Percentiles rank a stretch among this genome's conserved stretches.
phyloP scores from a whole-genome alignment of 2,329 filamentous ascomycete species.

The Ascochyta koolunga region DNA sequence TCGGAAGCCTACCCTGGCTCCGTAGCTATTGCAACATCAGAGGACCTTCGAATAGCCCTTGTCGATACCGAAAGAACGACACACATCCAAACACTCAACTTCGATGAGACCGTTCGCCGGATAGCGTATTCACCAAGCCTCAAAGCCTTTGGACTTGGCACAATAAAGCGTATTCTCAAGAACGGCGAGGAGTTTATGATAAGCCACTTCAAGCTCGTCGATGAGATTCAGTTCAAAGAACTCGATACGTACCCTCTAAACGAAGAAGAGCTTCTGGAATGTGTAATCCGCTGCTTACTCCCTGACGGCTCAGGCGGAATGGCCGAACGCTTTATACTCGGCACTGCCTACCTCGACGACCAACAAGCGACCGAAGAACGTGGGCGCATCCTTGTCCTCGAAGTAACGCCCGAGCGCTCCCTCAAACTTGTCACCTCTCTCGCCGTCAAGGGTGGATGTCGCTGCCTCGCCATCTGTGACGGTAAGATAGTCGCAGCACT shows the following conservation, averaged over 20 bases:
- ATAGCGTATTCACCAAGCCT: slow-evolving; percentile 83
- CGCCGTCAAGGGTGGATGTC: slow-evolving; percentile 78
- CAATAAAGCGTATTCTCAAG: slow-evolving; percentile 75
- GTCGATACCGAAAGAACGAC: slow-evolving; percentile 87
- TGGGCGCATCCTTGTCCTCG: slow-evolving; percentile 84
- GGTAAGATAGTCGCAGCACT: slow-evolving; percentile 83
- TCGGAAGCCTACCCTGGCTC: slow-evolving; percentile 79
- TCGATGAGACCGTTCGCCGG: slow-evolving; percentile 83
- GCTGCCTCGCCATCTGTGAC: slow-evolving; percentile 73
- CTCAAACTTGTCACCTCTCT: slow-evolving; percentile 74
- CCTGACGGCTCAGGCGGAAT: slow-evolving; percentile 61
- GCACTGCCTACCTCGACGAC: slow-evolving; percentile 79
- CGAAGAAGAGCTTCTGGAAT: slow-evolving; percentile 79
- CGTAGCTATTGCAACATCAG: slow-evolving; percentile 78
- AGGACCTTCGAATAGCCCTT: slow-evolving; percentile 76
- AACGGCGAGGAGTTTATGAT: slow-evolving; percentile 75
- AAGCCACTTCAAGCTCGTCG: slow-evolving; percentile 85
- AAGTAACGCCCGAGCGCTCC: slow-evolving; percentile 75
- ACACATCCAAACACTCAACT: slow-evolving; percentile 79
- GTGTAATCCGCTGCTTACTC: slow-evolving; percentile 78
- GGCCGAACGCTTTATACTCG: slow-evolving; percentile 85
- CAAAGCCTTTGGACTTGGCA: slow-evolving; percentile 85
- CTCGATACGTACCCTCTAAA: slow-evolving; percentile 73
- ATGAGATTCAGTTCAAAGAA: slow-evolving; percentile 84
- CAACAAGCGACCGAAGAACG: slow-evolving; percentile 58